Evolutionary conservation across 2,329 filamentous ascomycete genomes (phyloP).

Genomic region (Paecilomyces fulvus): DNA sequence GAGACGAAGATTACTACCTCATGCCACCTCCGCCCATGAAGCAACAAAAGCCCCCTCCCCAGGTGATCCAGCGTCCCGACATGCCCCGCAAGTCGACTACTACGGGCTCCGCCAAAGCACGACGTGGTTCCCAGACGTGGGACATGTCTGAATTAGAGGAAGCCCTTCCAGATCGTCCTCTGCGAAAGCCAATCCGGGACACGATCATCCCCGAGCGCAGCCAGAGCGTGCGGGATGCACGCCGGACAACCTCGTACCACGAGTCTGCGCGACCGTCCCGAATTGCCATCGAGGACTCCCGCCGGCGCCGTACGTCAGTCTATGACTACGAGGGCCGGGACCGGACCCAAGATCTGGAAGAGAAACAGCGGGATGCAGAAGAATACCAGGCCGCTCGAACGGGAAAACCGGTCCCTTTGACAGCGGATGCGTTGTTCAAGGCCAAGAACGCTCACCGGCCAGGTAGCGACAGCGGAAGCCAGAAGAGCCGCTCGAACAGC

Average conservation of each 20-base stretch:
- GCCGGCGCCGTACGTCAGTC: slow-evolving; percentile 21
- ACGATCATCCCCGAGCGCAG: slow-evolving; percentile 24
- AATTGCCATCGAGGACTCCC: slow-evolving; percentile 25
- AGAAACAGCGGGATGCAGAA: slow-evolving; percentile 29
- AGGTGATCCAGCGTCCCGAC: slow-evolving; percentile 30
- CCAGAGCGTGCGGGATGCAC: slow-evolving; percentile 20
- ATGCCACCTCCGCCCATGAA: slow-evolving; percentile 32
- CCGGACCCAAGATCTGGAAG: slow-evolving; percentile 19
- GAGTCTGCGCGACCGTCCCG: slow-evolving; percentile 22
- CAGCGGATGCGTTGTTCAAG: slow-evolving; percentile 25
- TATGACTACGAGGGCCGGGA: neutral
- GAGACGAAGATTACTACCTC: slow-evolving; percentile 34
- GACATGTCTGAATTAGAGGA: slow-evolving; percentile 27
- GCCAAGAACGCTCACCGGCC: slow-evolving; percentile 20
- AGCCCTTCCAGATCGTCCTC: slow-evolving; percentile 22
- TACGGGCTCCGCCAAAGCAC: slow-evolving; percentile 18
- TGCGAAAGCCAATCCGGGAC: slow-evolving; percentile 24
- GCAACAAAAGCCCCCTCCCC: slow-evolving; percentile 19
- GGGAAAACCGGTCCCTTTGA: slow-evolving; percentile 21
- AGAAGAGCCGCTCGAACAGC: slow-evolving; percentile 33
- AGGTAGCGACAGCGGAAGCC: slow-evolving; percentile 32
- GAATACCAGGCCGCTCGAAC: slow-evolving; percentile 31
- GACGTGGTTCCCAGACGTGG: slow-evolving; percentile 22
- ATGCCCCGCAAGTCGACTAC: slow-evolving; percentile 23
- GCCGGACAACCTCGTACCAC: slow-evolving; percentile 24